Evolutionary conservation across 2,329 filamentous ascomycete species (phyloP), one percentile per base, ranked within the genome.

Genomic region (Neofusicoccum laricinum): DNA sequence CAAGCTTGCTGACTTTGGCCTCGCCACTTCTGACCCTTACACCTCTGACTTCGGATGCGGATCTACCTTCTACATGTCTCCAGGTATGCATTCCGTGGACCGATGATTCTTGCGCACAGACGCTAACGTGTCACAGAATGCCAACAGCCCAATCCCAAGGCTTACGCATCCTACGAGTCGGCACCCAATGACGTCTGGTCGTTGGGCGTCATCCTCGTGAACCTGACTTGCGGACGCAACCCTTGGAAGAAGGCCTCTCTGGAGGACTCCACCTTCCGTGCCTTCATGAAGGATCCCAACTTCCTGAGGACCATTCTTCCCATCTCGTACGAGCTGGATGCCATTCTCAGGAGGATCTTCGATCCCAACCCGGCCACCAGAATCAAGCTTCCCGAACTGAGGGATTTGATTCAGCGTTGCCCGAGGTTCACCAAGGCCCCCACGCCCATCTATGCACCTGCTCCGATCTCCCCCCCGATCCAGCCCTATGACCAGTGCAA

Each of bases 21-120:
- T 99, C 63, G 95, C 95, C 66, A 98, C 93, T 25, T 88, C 88
- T 65, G 91, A 94, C 69, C 85, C 88, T 69, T 84, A 89, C 70
- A 97, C 94, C 68, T 90, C 93, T 71, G 95, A 99, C 77, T 97
- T 97, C 79, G 95, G 95, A 73, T 99, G 95, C 77, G 95, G 95
- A 68, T 98, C 95, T 36, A 98, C 94, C 14, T 98, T 98, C 74
- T 99, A 99, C 82, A 99, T 98, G 95, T 97, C 93, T 75, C 95
- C 95, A 86, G 94, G 94, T 97, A 90, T 78, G 86, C 82, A 46
- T 59, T 38, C 49, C 32, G 36, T n/a, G 30, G 38, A 21, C 14
- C 34, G 38, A 41, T 50, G n/a, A n/a, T 68, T 69, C 66, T 53
- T 46, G 45, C 53, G 12, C 15, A 21, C 32, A 34, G 57, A 64